Evolutionary conservation across 2,329 filamentous ascomycete genomes (phyloP).

Genomic region (Tolypocladium guangdongense): DNA sequence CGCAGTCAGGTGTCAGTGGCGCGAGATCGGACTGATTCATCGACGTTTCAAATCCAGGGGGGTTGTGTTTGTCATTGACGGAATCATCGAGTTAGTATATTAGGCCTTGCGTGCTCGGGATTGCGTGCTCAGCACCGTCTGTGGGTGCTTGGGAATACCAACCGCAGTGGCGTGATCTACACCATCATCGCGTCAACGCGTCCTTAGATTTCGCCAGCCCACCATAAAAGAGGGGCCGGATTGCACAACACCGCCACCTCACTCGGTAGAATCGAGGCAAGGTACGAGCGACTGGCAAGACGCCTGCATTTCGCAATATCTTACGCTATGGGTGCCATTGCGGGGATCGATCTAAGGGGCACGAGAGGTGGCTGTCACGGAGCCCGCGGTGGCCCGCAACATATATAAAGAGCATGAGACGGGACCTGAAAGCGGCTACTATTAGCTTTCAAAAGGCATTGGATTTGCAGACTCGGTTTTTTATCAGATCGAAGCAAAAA

Average conservation of each 20-base stretch:
- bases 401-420: neutral
- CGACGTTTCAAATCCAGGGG: neutral
- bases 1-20: neutral
- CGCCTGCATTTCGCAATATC: neutral
- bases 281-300: neutral
- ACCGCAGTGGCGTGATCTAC: slow-evolving; percentile 9
- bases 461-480: neutral
- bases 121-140: neutral
- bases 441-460: no score
- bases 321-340: slow-evolving; percentile 1
- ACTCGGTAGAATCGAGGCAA: neutral
- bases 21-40: neutral
- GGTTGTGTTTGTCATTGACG: neutral
- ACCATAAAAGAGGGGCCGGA: neutral
- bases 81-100: neutral
- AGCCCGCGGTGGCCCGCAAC: neutral
- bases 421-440: no score
- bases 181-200: slow-evolving; percentile 8
- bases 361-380: neutral
- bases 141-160: neutral
- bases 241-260: neutral
- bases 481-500: slow-evolving; percentile 1
- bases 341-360: neutral
- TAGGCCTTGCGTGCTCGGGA: neutral
- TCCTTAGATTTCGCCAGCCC: neutral